Percentiles rank a stretch among this genome's conserved stretches.
phyloP scores from a whole-genome alignment of 1,139 yeast genomes.

The Protomyces gravidus region DNA sequence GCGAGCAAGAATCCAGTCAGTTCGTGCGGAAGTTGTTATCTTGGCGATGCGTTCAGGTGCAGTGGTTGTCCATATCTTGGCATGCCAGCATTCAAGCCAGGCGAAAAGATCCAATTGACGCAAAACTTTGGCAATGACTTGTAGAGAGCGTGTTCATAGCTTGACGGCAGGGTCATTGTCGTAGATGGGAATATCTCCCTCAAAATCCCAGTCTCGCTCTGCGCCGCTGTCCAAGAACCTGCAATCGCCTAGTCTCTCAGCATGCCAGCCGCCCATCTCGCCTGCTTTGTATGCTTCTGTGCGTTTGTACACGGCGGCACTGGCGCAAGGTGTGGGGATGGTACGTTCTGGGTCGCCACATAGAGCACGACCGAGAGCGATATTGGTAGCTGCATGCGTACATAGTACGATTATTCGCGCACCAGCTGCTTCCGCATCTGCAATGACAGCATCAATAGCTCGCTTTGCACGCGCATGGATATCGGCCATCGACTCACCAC shows the following conservation, averaged over 20 bases:
- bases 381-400: conserved; percentile 78
- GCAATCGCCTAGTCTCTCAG: conserved; percentile 63
- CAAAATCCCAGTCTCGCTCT: conserved; percentile 87
- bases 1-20: conserved; percentile 75
- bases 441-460: conserved; percentile 53
- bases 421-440: conserved; percentile 49
- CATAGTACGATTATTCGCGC: conserved; percentile 56
- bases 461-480: conserved; percentile 53
- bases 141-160: background rate
- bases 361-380: conserved; percentile 68
- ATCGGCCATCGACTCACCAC: conserved; percentile 65
- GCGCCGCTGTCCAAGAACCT: conserved; percentile 69
- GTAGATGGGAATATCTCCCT: conserved; percentile 39
- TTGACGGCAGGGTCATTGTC: conserved; percentile 17
- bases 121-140: conserved; percentile 27
- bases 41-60: conserved; percentile 97
- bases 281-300: conserved; percentile 45
- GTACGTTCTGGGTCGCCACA: conserved; percentile 49
- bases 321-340: conserved; percentile 42
- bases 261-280: conserved; percentile 51
- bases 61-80: conserved; percentile 98
- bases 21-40: conserved; percentile 95
- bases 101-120: conserved; percentile 48
- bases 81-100: conserved; percentile 95
- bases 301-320: background rate